Evolutionary conservation across 2,329 filamentous ascomycete species (phyloP).

Genomic region (Aspergillus luchuensis): DNA sequence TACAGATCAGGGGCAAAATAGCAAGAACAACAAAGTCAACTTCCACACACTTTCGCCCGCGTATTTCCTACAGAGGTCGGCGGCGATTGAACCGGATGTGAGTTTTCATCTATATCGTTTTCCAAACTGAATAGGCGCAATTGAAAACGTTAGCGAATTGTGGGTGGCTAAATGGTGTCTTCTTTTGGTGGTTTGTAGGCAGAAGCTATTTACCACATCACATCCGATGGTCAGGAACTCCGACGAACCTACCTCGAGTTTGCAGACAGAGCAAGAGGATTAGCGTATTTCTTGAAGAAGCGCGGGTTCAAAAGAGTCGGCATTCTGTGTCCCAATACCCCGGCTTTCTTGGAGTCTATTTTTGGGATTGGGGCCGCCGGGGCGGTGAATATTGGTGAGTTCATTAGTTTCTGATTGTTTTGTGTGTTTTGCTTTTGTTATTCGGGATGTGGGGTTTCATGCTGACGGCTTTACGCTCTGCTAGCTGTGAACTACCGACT

Average conservation of each 20-base stretch:
- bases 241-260: constrained; percentile 78
- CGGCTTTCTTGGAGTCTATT: constrained; percentile 87
- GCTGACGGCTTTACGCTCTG: not conserved
- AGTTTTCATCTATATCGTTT: constrained; percentile 19
- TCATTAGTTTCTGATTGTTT: not conserved
- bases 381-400: constrained; percentile 68
- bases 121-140: no score
- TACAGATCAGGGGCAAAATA: constrained; percentile 25
- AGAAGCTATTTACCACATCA: constrained; percentile 82
- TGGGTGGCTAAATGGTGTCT: not conserved
- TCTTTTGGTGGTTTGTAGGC: constrained; percentile 52
- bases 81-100: constrained; percentile 79
- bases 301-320: constrained; percentile 75
- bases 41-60: constrained; percentile 75
- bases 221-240: constrained; percentile 72
- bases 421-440: not conserved
- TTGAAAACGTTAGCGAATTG: not conserved
- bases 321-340: constrained; percentile 87
- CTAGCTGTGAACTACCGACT: constrained; percentile 69
- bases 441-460: no score
- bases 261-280: constrained; percentile 79
- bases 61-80: constrained; percentile 81
- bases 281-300: constrained; percentile 84
- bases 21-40: constrained; percentile 31
- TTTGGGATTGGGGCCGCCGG: constrained; percentile 85